Evolutionary conservation across 2,329 filamentous ascomycete species (phyloP), one percentile per base, ranked within the genome.

Genomic region (Zalaria obscura): DNA sequence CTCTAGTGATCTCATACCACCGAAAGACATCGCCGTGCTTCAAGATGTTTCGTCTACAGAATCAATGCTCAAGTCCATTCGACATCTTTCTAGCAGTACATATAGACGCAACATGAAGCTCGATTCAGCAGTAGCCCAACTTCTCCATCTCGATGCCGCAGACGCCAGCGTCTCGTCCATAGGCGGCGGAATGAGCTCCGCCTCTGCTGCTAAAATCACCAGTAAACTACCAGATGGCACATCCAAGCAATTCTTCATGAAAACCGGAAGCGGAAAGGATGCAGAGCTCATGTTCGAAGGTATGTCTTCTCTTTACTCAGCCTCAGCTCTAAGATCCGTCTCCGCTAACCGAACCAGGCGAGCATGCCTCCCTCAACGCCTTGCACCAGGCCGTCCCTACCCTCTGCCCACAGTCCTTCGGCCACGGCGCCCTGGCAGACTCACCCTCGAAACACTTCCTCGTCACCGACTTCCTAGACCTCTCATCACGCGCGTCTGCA

Each of bases 331-430:
- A 18, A 18, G 18, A 18, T 18, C 18, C 18, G 18, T 18, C 18
- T 18, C 18, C 18, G 18, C 18, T 18, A 18, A 18, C 18, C 18
- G 18, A 18, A 18, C 18, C 53, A 75, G 84, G 88, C 45, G 89
- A 95, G 61, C 80, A 86, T 55, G 74, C 75, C 39, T 93, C 85
- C 3, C 75, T 95, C 41, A 88, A 87, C 55, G 83, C 86, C 41
- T 83, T 96, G 49, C 73, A 86, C 56, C 55, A 67, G 36, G 68
- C 69, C 9, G 80, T 91, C 0, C 82, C 86, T 1, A 72, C 72
- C 28, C 73, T 95, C 40, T 89, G 83, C 54, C 87, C 88, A 0
- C 69, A 70, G 37, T 80, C 83, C 0, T 71, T 86, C 55, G 84
- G 82, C 29, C 76, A 84, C 55, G 88, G 88, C 1, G 49, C 59